These are phyloP conservation scores for California macrophylla DNA, from an alignment of 441 rosid species.

Conservation along the genomic window DNA sequence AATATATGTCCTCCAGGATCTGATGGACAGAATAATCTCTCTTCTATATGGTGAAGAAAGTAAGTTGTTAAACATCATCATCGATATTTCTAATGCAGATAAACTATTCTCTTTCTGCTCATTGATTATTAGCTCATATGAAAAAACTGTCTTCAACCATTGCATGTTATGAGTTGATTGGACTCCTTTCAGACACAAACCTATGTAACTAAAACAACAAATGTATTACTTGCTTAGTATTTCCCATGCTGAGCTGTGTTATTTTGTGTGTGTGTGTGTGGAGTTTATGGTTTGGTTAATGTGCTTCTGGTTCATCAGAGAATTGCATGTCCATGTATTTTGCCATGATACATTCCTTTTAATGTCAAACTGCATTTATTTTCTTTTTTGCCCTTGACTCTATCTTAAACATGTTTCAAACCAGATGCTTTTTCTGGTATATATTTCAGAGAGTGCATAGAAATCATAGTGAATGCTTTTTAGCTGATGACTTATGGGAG, in stretches of 20 bases:
- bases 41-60: conserved; percentile 14
- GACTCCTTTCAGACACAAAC: not conserved
- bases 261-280: not conserved
- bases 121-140: not conserved
- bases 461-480: not conserved
- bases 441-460: not conserved
- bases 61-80: not conserved
- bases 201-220: not conserved
- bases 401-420: not conserved
- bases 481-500: not conserved
- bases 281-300: not conserved
- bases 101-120: not conserved
- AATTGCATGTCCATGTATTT: not conserved
- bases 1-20: conserved; percentile 15
- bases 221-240: not conserved
- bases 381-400: not conserved
- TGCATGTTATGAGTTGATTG: not conserved
- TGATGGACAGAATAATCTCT: conserved; percentile 19
- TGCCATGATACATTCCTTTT: not conserved
- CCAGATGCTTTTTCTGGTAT: not conserved
- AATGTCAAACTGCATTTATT: not conserved
- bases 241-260: not conserved
- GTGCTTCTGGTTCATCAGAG: not conserved
- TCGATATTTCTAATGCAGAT: not conserved
- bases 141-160: not conserved